Base-by-base conservation (phyloP, 192 early-diverging fungal species). In the Funneliformis geosporum region DNA sequence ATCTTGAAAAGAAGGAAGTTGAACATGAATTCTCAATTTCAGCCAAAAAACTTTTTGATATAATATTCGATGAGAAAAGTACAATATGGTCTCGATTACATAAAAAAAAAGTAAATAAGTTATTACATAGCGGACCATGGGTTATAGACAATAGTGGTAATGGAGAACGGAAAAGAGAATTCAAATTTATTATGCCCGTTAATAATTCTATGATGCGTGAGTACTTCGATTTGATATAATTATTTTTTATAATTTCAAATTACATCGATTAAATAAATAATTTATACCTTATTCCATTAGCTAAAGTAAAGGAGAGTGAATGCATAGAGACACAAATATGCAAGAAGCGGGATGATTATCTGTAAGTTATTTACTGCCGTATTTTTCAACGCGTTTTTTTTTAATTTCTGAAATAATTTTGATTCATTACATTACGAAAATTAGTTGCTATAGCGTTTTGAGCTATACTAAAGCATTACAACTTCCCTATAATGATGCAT, bases 191-290 rank as follows among this genome's bases (percentile, higher is more conserved):
- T 28, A 92, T 94, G 89, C 89, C 91, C 0, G 87, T 94, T 38
- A 93, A 88, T 60, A 91, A 92, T 71, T 90, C 93, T 11, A 90
- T 93, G 88, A 85, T n/a, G n/a, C n/a, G 89, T 90, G 81, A 66
- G 73, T 55, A 65, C 40, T 27, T 33, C 14, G 14, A 64, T 28
- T 11, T 33, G 21, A 28, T 64, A 14, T 14, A 9, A 27, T 27
- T 27, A 25, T 8, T 14, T 65, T 62, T 27, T 62, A n/a, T n/a
- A n/a, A n/a, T 33, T 65, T 65, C 1, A 2, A 27, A 33, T 65
- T 11, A 28, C 0, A 6, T 64, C 11, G 62, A 68, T 68, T 27
- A 68, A n/a, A n/a, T 39, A 68, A 18, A 38, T 42, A 21, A 0
- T 27, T 28, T 42, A 38, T 10, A 38, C 69, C 27, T 72, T 23